phyloP scores from a whole-genome alignment of 1,284 basidiomycete species.

The Cryptococcus sp. region DNA sequence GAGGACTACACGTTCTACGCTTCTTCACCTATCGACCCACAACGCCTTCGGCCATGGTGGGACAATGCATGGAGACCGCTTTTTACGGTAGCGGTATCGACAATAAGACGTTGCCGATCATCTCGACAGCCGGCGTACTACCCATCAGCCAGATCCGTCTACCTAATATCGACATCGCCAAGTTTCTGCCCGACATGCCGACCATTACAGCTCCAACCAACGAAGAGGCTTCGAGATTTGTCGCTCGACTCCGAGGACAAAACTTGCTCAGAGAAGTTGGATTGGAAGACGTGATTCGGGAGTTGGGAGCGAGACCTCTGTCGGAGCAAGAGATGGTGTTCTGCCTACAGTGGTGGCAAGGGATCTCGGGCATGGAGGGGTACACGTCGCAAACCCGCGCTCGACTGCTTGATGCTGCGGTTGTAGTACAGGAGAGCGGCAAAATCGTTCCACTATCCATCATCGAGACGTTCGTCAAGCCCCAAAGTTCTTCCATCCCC shows the following conservation, averaged over 20 bases:
- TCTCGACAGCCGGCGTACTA: slow-evolving; percentile 74
- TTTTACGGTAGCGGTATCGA: slow-evolving; percentile 66
- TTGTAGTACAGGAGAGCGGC: slow-evolving; percentile 52
- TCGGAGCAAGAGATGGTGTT: slow-evolving; percentile 68
- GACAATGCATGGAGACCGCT: slow-evolving; percentile 65
- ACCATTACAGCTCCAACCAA: slow-evolving; percentile 65
- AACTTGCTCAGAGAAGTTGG: slow-evolving; percentile 74
- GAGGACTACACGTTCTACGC: slow-evolving; percentile 74
- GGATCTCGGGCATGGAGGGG: slow-evolving; percentile 53
- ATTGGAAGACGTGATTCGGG: slow-evolving; percentile 77
- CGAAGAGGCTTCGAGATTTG: slow-evolving; percentile 60
- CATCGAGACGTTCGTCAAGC: slow-evolving; percentile 70
- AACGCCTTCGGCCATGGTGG: slow-evolving; percentile 82
- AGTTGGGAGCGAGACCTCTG: slow-evolving; percentile 69
- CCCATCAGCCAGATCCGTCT: slow-evolving; percentile 67
- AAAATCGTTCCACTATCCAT: slow-evolving; percentile 63
- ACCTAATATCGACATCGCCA: slow-evolving; percentile 66
- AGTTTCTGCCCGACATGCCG: slow-evolving; percentile 76
- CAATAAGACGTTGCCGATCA: slow-evolving; percentile 58
- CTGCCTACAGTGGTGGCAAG: slow-evolving; percentile 86
- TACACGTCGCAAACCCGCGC: slow-evolving; percentile 49
- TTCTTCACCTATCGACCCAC: slow-evolving; percentile 85
- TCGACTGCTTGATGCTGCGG: slow-evolving; percentile 64
- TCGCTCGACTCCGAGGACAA: slow-evolving; percentile 61
- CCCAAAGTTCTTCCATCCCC: slow-evolving; percentile 62